Evolutionary conservation across 257 asterid species (phyloP).

Genomic region (Plectranthus barbatus): DNA sequence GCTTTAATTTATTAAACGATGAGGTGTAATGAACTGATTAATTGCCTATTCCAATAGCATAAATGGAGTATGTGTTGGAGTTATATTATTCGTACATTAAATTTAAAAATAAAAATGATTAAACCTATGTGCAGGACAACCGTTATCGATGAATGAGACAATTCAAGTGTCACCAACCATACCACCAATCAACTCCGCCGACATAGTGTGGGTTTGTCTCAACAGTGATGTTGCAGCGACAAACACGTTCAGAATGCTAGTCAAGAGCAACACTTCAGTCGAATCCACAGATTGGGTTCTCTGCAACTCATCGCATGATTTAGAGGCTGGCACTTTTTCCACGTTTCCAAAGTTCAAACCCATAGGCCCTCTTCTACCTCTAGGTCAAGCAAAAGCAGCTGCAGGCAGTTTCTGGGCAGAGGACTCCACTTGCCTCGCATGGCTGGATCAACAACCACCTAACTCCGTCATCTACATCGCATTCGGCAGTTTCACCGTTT

Average conservation of each 20-base stretch:
- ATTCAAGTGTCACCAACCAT: conserved; percentile 32
- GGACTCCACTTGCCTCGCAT: conserved; percentile 25
- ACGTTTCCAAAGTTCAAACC: conserved; percentile 13
- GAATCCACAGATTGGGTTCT: conserved; percentile 25
- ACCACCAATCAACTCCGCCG: conserved; percentile 29
- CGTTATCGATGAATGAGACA: conserved; percentile 18
- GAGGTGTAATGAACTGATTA: no score
- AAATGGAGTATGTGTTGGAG: no score
- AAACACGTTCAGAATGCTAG: not conserved
- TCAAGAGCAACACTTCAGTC: not conserved
- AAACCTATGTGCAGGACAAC: conserved; percentile 12
- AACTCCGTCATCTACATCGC: conserved; percentile 46
- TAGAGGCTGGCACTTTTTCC: conserved; percentile 26
- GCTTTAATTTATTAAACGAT: no score
- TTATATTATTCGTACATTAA: no score
- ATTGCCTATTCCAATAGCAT: no score
- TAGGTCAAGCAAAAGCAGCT: conserved; percentile 27
- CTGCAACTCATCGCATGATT: conserved; percentile 35
- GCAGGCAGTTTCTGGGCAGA: conserved; percentile 27
- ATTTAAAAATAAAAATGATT: no score
- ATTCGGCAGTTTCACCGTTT: conserved; percentile 48
- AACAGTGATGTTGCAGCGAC: conserved; percentile 1
- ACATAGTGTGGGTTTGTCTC: conserved; percentile 27
- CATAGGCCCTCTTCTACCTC: conserved; percentile 37
- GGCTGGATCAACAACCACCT: conserved; percentile 44